Conservation (phyloP, 106 monocot genomes). For the Acanthochlamys bracteata region DNA sequence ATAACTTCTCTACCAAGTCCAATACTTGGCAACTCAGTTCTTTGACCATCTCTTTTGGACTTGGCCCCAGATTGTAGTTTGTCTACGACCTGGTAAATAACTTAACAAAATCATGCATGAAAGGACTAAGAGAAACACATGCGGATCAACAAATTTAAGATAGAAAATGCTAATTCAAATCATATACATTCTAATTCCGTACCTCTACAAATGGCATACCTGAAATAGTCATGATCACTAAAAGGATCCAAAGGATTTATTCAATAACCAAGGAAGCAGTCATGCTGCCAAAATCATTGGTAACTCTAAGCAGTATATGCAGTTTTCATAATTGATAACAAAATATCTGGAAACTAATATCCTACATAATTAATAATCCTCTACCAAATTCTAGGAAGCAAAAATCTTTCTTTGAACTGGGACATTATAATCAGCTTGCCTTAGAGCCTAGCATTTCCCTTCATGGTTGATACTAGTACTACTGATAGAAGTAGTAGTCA, state of each 20-base stretch:
- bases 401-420: no score
- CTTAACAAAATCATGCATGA: no score
- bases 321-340: no score
- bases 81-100: slow-evolving; percentile 57
- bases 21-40: slow-evolving; percentile 62
- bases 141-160: background rate
- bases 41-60: slow-evolving; percentile 47
- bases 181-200: background rate
- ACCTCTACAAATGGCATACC: background rate
- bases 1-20: slow-evolving; percentile 60
- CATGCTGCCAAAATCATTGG: background rate
- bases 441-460: no score
- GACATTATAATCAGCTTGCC: no score
- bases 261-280: background rate
- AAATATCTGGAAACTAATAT: no score
- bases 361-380: no score
- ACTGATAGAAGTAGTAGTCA: no score
- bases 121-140: background rate
- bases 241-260: background rate
- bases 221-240: no score
- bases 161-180: background rate
- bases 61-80: slow-evolving; percentile 58
- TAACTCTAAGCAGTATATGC: no score
- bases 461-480: no score
- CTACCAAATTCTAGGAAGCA: no score